A percentile compares a stretch with the other conserved stretches of the same genome.
Conservation (phyloP, 768 basidiomycete species). For the Kwoniella heveanensis region DNA sequence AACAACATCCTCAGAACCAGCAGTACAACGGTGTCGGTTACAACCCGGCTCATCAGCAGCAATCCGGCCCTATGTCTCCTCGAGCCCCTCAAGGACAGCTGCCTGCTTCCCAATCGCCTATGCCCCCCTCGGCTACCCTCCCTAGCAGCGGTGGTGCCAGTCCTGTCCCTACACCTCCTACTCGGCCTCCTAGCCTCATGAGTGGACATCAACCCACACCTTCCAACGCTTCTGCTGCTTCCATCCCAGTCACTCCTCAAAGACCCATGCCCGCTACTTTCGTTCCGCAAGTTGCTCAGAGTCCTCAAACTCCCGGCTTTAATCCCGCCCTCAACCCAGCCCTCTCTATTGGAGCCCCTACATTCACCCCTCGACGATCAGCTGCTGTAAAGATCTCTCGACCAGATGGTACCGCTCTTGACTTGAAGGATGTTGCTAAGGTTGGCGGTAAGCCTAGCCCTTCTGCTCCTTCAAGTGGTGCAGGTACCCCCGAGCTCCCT, state of each 20-base stretch:
- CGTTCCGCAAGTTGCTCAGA: slow-evolving; percentile 18
- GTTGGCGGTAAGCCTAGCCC: slow-evolving; percentile 58
- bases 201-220: slow-evolving; percentile 37
- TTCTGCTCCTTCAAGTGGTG: slow-evolving; percentile 44
- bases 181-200: slow-evolving; percentile 37
- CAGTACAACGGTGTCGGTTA: slow-evolving; percentile 26
- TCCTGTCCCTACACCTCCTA: slow-evolving; percentile 42
- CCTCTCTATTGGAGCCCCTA: slow-evolving; percentile 53
- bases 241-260: slow-evolving; percentile 38
- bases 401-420: slow-evolving; percentile 60
- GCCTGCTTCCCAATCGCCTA: slow-evolving; percentile 28
- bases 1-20: slow-evolving; percentile 39
- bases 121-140: slow-evolving; percentile 29
- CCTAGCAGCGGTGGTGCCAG: slow-evolving; percentile 38
- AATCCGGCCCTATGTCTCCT: slow-evolving; percentile 34
- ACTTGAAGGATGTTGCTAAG: slow-evolving; percentile 59
- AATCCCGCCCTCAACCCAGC: slow-evolving; percentile 30
- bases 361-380: slow-evolving; percentile 56
- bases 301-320: slow-evolving; percentile 23
- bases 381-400: slow-evolving; percentile 56
- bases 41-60: slow-evolving; percentile 20
- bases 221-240: slow-evolving; percentile 24
- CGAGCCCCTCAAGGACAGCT: slow-evolving; percentile 29
- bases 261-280: slow-evolving; percentile 36
- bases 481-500: slow-evolving; percentile 55